A percentile compares a stretch with the other conserved stretches of the same genome.
Evolutionary conservation across 2,329 filamentous ascomycete species (phyloP).

Genomic region (Westerdykella aurantiaca): DNA sequence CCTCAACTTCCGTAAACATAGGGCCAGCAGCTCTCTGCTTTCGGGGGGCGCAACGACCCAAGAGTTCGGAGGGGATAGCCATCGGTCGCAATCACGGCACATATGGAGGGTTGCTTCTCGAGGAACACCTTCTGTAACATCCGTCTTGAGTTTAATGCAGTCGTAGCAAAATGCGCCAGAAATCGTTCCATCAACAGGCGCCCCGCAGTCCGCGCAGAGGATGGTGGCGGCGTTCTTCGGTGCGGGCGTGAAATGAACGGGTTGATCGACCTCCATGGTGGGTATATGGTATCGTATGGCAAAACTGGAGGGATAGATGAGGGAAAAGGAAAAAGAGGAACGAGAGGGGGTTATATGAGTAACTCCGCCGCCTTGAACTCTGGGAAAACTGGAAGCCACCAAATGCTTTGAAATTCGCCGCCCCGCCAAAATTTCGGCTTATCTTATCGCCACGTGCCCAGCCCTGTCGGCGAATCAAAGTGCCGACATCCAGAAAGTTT

Average conservation of each 20-base stretch:
- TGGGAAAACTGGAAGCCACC: neutral
- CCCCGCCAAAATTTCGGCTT: slow-evolving; percentile 7
- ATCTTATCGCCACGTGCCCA: slow-evolving; percentile 28
- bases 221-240: slow-evolving; percentile 57
- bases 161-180: slow-evolving; percentile 87
- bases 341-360: slow-evolving; percentile 3
- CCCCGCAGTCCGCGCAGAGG: slow-evolving; percentile 96
- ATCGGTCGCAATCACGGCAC: slow-evolving; percentile 88
- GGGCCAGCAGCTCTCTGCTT: slow-evolving; percentile 83
- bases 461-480: slow-evolving; percentile 8
- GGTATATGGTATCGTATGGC: neutral
- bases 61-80: slow-evolving; percentile 76
- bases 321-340: neutral
- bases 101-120: slow-evolving; percentile 84
- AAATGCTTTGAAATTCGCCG: slow-evolving; percentile 5
- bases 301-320: slow-evolving; percentile 4
- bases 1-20: slow-evolving; percentile 83
- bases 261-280: slow-evolving; percentile 39
- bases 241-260: slow-evolving; percentile 36
- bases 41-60: slow-evolving; percentile 84
- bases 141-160: slow-evolving; percentile 89
- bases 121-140: slow-evolving; percentile 87
- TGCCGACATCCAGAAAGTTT: slow-evolving; percentile 5
- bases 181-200: slow-evolving; percentile 83
- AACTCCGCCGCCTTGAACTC: neutral